Evolutionary conservation across 2,329 filamentous ascomycete species (phyloP).

Genomic region (Claviceps pazoutovae): DNA sequence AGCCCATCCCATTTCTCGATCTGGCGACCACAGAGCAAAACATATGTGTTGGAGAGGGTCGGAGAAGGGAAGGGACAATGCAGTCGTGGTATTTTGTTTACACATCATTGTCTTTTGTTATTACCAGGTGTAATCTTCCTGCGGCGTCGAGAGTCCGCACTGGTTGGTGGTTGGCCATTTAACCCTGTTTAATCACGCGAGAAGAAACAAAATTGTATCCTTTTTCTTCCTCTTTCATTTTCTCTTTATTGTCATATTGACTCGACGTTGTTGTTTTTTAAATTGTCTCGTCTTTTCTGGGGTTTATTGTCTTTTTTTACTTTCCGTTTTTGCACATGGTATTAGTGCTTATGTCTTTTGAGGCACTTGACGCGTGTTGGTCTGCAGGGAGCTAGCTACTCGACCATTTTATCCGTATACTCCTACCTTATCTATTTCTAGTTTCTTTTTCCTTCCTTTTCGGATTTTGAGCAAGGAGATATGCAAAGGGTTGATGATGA

Average conservation of each 20-base stretch:
- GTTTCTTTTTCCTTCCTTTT: not conserved
- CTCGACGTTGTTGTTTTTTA: too few relatives aligned
- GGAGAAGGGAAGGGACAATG: not conserved
- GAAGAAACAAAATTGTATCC: slow-evolving; percentile 21
- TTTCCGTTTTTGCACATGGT: too few relatives aligned
- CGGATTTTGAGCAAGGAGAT: not conserved
- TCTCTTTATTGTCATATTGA: not conserved
- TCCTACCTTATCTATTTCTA: too few relatives aligned
- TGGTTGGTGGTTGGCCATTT: slow-evolving; percentile 28
- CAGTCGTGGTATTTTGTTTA: slow-evolving; percentile 15
- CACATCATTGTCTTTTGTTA: slow-evolving; percentile 9
- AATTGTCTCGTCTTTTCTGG: not conserved
- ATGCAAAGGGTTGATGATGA: not conserved
- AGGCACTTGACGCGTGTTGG: too few relatives aligned
- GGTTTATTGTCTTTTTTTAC: too few relatives aligned
- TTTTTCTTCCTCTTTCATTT: slow-evolving; percentile 8
- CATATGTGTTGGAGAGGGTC: not conserved
- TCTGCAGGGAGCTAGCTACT: too few relatives aligned
- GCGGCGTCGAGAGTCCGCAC: slow-evolving; percentile 6
- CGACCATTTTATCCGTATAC: too few relatives aligned
- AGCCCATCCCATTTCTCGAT: not conserved
- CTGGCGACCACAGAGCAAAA: not conserved
- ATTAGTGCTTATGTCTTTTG: too few relatives aligned
- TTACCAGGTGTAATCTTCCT: slow-evolving; percentile 9
- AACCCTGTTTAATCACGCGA: slow-evolving; percentile 40